Evolutionary conservation across 2,329 filamentous ascomycete species (phyloP), one percentile per base, ranked within the genome.

Genomic region (Nigrospora osmanthi): DNA sequence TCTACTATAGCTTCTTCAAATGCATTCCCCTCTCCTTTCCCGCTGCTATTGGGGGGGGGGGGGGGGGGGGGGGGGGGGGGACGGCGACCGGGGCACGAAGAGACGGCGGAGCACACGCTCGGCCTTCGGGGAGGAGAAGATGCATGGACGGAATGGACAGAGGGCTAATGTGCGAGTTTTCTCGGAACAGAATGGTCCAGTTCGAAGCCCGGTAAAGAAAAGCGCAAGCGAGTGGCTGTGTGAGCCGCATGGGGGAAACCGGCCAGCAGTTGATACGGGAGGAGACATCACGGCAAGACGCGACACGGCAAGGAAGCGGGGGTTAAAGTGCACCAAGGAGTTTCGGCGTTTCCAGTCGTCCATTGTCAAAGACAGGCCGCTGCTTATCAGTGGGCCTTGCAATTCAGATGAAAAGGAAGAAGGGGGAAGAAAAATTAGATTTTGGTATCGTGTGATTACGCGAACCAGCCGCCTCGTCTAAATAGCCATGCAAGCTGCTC

Each of bases 171-270:
- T 39, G 42, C 30, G 35, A 5, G 17, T 4, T 36, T 49, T 40
- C 43, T 45, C 39, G 16, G 35, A 13, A 45, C 56, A 95, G 91
- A 61, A 96, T 97, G 90, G 90, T 97, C 42, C 93, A 98, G 70
- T 97, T 98, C 60, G 90, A 98, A 74, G 93, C 93, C 42, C 81
- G 91, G 69, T 97, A 67, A 75, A 51, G n/a, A n/a, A n/a, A n/a
- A n/a, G n/a, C n/a, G n/a, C n/a, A n/a, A n/a, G n/a, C n/a, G n/a
- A n/a, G n/a, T n/a, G n/a, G n/a, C n/a, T n/a, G n/a, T n/a, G n/a
- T n/a, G n/a, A n/a, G n/a, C n/a, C n/a, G n/a, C n/a, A n/a, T n/a
- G n/a, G n/a, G n/a, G n/a, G n/a, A n/a, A n/a, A n/a, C n/a, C n/a
- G n/a, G n/a, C n/a, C n/a, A n/a, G n/a, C n/a, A n/a, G n/a, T n/a